Percentiles rank a stretch among this genome's conserved stretches.
phyloP scores from a whole-genome alignment of 768 basidiomycete species.

The Tricholoma sp. region DNA sequence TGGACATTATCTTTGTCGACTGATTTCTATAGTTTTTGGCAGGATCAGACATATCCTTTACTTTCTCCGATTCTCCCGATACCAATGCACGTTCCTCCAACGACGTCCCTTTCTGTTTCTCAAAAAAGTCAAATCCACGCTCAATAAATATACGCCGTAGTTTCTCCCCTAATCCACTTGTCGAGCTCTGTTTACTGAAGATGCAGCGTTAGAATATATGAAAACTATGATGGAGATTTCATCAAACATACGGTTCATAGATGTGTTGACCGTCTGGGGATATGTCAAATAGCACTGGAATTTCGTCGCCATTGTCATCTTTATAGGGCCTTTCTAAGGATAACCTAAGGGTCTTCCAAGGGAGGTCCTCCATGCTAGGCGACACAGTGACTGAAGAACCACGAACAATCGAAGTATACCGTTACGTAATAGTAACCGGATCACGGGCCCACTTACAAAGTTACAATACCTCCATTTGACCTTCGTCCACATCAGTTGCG shows the following conservation, averaged over 20 bases:
- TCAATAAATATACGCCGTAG: constrained; percentile 68
- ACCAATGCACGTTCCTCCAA: constrained; percentile 1
- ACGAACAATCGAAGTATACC: too few species aligned
- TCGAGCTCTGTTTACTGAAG: constrained; percentile 48
- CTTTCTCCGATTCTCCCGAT: constrained; percentile 15
- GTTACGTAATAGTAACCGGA: constrained; percentile 1
- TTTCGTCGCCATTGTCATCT: constrained; percentile 61
- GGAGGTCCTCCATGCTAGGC: neutral
- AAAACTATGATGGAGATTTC: neutral
- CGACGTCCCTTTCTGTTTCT: constrained; percentile 23
- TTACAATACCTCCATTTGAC: neutral
- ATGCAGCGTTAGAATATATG: constrained; percentile 12
- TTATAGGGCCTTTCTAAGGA: constrained; percentile 80
- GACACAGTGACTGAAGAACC: neutral
- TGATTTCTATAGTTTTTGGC: constrained; percentile 22
- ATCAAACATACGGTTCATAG: constrained; percentile 60
- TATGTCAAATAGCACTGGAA: constrained; percentile 66
- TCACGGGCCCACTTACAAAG: neutral
- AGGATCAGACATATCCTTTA: constrained; percentile 21
- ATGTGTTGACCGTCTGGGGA: constrained; percentile 61
- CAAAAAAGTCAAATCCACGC: constrained; percentile 73
- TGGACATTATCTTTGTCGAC: constrained; percentile 50
- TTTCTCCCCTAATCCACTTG: constrained; percentile 57
- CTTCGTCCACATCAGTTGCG: neutral
- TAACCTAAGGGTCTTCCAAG: constrained; percentile 41